A percentile compares a stretch with the other conserved stretches of the same genome.
phyloP scores from a whole-genome alignment of 345 rosid genomes.

The Chamaenerion angustifolium region DNA sequence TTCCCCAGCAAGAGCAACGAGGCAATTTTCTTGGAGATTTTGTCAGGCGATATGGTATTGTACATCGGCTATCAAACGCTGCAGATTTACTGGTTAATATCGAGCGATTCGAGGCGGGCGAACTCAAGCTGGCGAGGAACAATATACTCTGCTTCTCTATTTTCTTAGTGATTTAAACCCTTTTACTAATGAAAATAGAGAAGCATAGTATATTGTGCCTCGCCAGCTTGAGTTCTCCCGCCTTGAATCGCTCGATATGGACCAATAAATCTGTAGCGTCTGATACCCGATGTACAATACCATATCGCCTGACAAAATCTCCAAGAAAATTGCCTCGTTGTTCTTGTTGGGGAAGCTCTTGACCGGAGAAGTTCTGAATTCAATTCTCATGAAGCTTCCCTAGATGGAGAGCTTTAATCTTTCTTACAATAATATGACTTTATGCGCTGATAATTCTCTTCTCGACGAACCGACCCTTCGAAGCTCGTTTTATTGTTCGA shows the following conservation, averaged over 20 bases:
- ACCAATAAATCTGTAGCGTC: constrained; percentile 42
- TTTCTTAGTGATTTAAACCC: no score
- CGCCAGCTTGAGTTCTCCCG: constrained; percentile 10
- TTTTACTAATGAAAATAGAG: constrained; percentile 17
- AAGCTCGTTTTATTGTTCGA: constrained; percentile 46
- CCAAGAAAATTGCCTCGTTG: constrained; percentile 15
- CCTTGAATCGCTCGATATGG: constrained; percentile 18
- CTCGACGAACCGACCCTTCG: constrained; percentile 17
- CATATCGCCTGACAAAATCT: constrained; percentile 23
- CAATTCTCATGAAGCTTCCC: constrained; percentile 37
- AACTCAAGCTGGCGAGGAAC: constrained; percentile 11
- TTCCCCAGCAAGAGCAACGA: constrained; percentile 10
- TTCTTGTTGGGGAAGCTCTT: constrained; percentile 22
- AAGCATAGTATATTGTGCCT: constrained; percentile 23
- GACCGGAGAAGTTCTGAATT: constrained; percentile 62
- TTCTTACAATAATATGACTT: constrained; percentile 77
- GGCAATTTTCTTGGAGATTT: constrained; percentile 19
- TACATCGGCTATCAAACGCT: constrained; percentile 25
- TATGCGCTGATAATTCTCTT: constrained; percentile 45
- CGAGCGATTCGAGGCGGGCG: constrained; percentile 17
- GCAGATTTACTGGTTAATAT: constrained; percentile 39
- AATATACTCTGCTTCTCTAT: constrained; percentile 23
- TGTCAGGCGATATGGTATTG: constrained; percentile 25
- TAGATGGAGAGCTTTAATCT: constrained; percentile 66
- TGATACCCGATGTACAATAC: constrained; percentile 22